These are phyloP conservation scores for Dentipellis sp. DNA, from an alignment of 768 basidiomycete genomes.

Conservation along the genomic window DNA sequence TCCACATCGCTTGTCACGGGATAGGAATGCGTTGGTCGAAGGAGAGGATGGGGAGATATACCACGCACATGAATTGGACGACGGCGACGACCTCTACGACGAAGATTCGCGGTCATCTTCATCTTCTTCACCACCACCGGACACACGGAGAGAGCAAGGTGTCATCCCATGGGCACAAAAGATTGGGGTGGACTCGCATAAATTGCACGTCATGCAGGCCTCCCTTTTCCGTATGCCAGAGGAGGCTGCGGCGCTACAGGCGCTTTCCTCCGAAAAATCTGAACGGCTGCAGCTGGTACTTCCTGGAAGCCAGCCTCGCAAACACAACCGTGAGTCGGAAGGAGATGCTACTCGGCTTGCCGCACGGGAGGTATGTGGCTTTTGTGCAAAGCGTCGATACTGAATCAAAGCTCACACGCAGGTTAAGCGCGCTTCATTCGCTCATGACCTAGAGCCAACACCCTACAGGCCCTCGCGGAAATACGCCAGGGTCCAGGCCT, in stretches of 20 bases:
- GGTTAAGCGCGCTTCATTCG: slow-evolving; percentile 69
- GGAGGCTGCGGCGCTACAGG: slow-evolving; percentile 51
- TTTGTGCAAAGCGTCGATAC: slow-evolving; percentile 5
- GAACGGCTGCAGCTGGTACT: slow-evolving; percentile 24
- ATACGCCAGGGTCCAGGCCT: slow-evolving; percentile 64
- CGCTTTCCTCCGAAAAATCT: slow-evolving; percentile 6
- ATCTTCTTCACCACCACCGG: slow-evolving; percentile 17
- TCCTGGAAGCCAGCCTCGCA: slow-evolving; percentile 39
- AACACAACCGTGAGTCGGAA: slow-evolving; percentile 74
- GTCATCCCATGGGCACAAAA: slow-evolving; percentile 66
- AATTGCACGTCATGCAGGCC: slow-evolving; percentile 91
- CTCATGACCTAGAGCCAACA: slow-evolving; percentile 57
- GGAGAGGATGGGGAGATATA: neutral
- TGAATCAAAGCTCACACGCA: neutral
- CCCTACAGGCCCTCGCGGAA: slow-evolving; percentile 71
- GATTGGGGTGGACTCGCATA: slow-evolving; percentile 74
- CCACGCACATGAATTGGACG: slow-evolving; percentile 29
- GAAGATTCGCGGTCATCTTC: slow-evolving; percentile 25
- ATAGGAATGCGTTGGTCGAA: neutral
- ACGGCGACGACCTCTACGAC: slow-evolving; percentile 25
- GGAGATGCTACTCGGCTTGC: slow-evolving; percentile 57
- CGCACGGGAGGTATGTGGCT: slow-evolving; percentile 42
- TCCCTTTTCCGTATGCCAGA: slow-evolving; percentile 75
- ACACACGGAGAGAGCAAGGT: slow-evolving; percentile 31
- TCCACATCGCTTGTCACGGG: slow-evolving; percentile 11